Conservation (phyloP, 306 rosid genomes). For the Senna tora region DNA sequence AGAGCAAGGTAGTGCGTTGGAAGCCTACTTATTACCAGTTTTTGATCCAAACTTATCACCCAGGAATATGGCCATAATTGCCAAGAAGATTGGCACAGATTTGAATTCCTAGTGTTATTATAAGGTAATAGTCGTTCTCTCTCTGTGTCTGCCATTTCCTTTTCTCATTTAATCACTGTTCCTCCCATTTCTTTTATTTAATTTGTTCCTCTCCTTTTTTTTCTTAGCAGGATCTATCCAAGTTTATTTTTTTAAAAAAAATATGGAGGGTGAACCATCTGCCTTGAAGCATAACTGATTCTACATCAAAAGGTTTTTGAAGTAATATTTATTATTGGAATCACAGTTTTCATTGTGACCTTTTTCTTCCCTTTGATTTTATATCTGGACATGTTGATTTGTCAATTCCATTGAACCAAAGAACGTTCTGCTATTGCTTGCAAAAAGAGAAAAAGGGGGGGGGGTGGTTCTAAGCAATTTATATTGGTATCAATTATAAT, state of each 20-base stretch:
- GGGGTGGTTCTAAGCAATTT: too few species aligned
- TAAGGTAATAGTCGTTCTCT: constrained; percentile 29
- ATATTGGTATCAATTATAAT: not conserved
- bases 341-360: not conserved
- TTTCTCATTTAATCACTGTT: not conserved
- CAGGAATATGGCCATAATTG: constrained; percentile 87
- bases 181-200: constrained; percentile 11
- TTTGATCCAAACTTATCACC: constrained; percentile 85
- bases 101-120: constrained; percentile 36
- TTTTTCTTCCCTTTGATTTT: not conserved
- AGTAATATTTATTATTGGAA: not conserved
- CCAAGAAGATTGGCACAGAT: constrained; percentile 57
- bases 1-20: constrained; percentile 71
- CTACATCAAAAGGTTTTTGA: constrained; percentile 6
- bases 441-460: not conserved
- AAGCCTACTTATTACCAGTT: constrained; percentile 67
- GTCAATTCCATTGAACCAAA: constrained; percentile 7
- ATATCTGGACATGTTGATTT: constrained; percentile 5
- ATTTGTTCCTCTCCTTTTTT: constrained; percentile 21
- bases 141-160: constrained; percentile 16
- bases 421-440: not conserved
- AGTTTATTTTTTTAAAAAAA: not conserved
- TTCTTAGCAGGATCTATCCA: constrained; percentile 30
- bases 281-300: constrained; percentile 3
- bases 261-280: constrained; percentile 26